Conservation (phyloP, 2,329 filamentous ascomycete species). For the Periconia digitata region DNA sequence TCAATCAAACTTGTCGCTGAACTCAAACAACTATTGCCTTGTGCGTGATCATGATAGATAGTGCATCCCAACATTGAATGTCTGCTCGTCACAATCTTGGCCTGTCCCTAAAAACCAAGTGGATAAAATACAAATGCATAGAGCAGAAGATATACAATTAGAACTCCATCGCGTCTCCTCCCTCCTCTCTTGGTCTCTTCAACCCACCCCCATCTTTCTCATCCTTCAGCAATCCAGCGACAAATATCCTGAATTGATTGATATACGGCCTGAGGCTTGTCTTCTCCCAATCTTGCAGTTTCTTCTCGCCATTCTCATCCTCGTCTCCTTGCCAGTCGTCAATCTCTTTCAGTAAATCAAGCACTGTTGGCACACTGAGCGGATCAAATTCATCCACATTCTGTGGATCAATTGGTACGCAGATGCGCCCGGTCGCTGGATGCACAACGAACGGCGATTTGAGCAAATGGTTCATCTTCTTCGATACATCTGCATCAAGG, state of each 20-base stretch:
- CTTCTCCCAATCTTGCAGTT: conserved; percentile 89
- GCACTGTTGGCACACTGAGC: conserved; percentile 83
- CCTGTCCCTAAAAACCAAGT: not conserved
- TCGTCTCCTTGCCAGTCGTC: conserved; percentile 69
- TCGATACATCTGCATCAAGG: conserved; percentile 94
- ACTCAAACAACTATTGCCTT: not conserved
- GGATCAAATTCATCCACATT: conserved; percentile 83
- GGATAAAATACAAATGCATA: no score
- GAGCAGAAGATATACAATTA: not conserved
- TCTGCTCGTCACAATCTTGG: no score
- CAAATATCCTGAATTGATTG: conserved; percentile 83
- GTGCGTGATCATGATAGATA: not conserved
- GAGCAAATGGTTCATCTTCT: conserved; percentile 96
- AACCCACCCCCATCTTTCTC: conserved; percentile 48
- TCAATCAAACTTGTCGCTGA: conserved; percentile 25
- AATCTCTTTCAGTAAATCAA: conserved; percentile 78
- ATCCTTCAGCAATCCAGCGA: conserved; percentile 76
- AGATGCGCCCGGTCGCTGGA: conserved; percentile 89
- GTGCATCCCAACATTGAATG: not conserved
- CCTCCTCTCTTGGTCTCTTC: conserved; percentile 60
- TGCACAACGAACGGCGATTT: conserved; percentile 97
- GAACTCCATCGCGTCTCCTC: conserved; percentile 59
- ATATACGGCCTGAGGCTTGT: conserved; percentile 92
- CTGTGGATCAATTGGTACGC: conserved; percentile 84
- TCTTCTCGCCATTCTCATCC: conserved; percentile 43